Base-by-base conservation (phyloP, 1,284 basidiomycete genomes). In the Fistulinella cinereoalba region DNA sequence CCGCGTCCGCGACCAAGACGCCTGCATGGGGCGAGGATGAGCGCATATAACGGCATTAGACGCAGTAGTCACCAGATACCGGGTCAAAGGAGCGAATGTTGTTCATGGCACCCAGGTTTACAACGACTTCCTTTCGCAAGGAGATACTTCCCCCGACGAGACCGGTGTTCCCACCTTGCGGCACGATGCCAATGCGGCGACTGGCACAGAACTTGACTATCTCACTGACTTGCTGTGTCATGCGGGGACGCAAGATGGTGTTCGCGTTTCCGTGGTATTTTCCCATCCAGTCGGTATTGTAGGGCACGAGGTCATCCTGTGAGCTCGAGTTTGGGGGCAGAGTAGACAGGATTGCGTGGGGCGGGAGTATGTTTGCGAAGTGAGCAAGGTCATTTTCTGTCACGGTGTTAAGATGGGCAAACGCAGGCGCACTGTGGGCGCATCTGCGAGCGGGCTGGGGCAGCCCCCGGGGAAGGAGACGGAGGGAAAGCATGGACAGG, bases 141-240 rank as follows among this genome's bases (percentile, higher is more conserved):
- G 97, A 96, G 10, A 97, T 91, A 51, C 93, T 86, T 18, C 97
- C 97, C n/a, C 97, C 92, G 53, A 99, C 97, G 10, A 99, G 79
- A 19, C 97, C 97, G 0, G 97, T 99, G 71, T 99, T 99, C 24
- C 97, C 97, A 41, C 97, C 96, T 69, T 99, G 97, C 1, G 97
- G 97, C 1, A 97, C 94, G 40, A 99, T 81, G 18, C 87, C 85
- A 42, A 97, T 89, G 44, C 80, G 76, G 44, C 81, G 77, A 50
- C 85, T 74, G 57, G 86, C 82, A 69, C 93, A 97, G 73, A 85
- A 90, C 65, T 84, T 85, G 61, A 97, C 74, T 41, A 99, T 88
- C 53, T 87, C 75, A 60, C 88, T 88, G 60, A 98, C 92, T 70
- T 99, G 85, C 55, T 89, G 71, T 0, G 92, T 91, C 2, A 87